Evolutionary conservation across 495 filamentous ascomycete genomes (phyloP), one percentile per base, ranked within the genome.

Genomic region (Daldinia loculata): DNA sequence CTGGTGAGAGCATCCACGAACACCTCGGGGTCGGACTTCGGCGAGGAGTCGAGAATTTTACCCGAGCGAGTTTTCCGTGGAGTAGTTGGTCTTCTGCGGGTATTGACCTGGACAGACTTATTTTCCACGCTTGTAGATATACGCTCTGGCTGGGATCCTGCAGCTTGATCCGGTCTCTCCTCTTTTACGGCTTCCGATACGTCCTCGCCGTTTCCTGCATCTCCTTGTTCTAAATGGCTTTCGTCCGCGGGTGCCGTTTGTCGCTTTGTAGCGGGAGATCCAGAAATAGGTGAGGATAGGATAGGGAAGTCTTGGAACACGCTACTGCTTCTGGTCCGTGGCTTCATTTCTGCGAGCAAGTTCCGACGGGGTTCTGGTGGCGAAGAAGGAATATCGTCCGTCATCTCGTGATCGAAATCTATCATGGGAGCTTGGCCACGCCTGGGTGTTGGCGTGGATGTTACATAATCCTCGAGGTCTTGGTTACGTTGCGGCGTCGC

Each of bases 401-500:
- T 77, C 74, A 80, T 76, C 34, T 82, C 82, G 39, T 78, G 70
- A 15, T 84, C 79, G 12, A 81, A 79, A 0, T 77, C 74, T 6
- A 83, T 77, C 9, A 78, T 61, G 15, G 77, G 57, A 15, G 77
- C 64, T 80, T 74, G 88, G 77, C 76, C 82, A 73, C 84, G 77
- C 6, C 83, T 77, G 7, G 93, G 92, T 0, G 93, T 96, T 1
- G 93, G 93, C 8, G 93, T 95, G n/a, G 92, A 96, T 3, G 87
- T 88, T 45, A 95, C 82, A 70, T 88, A 92, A 15, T 88, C 85
- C 76, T 91, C 86, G 75, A 89, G 78, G 14, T 56, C 65, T 3
- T 60, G 57, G 6, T 75, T 77, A 6, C 67, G 77, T 56, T 81
- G 75, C 6, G 83, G 83, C 1, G 83, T 85, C 0, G 78, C 48